These are phyloP conservation scores for Daldinia vernicosa DNA, from an alignment of 495 filamentous ascomycete species.

Conservation along the genomic window DNA sequence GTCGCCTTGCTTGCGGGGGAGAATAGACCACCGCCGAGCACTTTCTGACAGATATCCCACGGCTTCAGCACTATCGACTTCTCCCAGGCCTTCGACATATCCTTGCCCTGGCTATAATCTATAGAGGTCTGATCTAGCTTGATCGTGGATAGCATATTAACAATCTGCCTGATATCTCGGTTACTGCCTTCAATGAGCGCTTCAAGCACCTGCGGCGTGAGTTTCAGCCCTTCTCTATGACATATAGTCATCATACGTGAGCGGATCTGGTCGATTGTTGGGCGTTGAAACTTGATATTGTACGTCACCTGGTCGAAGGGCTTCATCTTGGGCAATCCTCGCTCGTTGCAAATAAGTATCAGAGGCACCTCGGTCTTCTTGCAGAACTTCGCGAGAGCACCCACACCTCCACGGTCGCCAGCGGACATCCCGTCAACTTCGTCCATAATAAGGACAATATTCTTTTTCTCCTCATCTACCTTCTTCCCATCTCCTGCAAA, in stretches of 20 bases:
- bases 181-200: slow-evolving; percentile 93
- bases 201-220: slow-evolving; percentile 88
- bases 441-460: slow-evolving; percentile 96
- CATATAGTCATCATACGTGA: slow-evolving; percentile 94
- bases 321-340: slow-evolving; percentile 93
- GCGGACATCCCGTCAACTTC: slow-evolving; percentile 99
- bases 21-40: slow-evolving; percentile 89
- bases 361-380: slow-evolving; percentile 95
- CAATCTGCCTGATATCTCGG: slow-evolving; percentile 95
- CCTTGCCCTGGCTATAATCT: slow-evolving; percentile 82
- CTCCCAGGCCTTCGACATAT: slow-evolving; percentile 98
- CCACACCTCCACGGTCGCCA: slow-evolving; percentile 94
- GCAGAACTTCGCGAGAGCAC: slow-evolving; percentile 90
- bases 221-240: slow-evolving; percentile 86
- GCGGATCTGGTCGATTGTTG: slow-evolving; percentile 86
- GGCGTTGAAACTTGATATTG: slow-evolving; percentile 87
- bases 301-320: slow-evolving; percentile 87
- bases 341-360: slow-evolving; percentile 97
- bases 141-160: slow-evolving; percentile 97
- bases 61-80: slow-evolving; percentile 96
- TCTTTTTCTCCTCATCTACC: slow-evolving; percentile 83
- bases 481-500: slow-evolving; percentile 87
- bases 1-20: slow-evolving; percentile 79
- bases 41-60: slow-evolving; percentile 96
- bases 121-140: slow-evolving; percentile 84